phyloP scores from a whole-genome alignment of 441 rosid species.

The Erysimum cheiri region DNA sequence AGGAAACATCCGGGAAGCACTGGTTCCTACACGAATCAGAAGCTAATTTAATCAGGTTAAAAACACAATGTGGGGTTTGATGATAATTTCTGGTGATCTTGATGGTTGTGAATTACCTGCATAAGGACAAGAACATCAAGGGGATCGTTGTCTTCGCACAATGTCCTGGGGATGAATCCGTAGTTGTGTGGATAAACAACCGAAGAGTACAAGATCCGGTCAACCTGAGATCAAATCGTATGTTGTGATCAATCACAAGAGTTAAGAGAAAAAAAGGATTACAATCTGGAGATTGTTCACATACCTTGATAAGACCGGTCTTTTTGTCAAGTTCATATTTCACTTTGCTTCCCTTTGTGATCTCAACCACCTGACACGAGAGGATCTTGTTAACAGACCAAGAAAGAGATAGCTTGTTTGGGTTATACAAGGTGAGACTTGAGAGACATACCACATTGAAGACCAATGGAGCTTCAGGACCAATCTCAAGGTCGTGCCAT shows the following conservation, averaged over 20 bases:
- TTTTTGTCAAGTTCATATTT: conserved; percentile 96
- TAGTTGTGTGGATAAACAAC: conserved; percentile 98
- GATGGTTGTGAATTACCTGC: conserved; percentile 62
- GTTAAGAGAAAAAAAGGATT: conserved; percentile 1
- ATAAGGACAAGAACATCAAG: conserved; percentile 87
- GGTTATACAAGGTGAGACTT: neutral
- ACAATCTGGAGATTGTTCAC: neutral
- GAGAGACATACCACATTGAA: conserved; percentile 80
- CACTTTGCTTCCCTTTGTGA: conserved; percentile 92
- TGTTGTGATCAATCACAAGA: conserved; percentile 24
- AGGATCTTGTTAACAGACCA: conserved; percentile 1
- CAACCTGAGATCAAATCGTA: conserved; percentile 61
- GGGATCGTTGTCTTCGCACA: conserved; percentile 97
- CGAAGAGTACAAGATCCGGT: conserved; percentile 82
- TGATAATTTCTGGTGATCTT: neutral
- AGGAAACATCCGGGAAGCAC: conserved; percentile 96
- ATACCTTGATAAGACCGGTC: conserved; percentile 90
- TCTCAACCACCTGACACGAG: conserved; percentile 74
- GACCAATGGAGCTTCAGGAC: conserved; percentile 88
- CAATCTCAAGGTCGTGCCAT: conserved; percentile 99
- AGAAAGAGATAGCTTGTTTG: neutral
- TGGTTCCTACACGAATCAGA: conserved; percentile 64
- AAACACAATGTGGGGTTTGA: neutral
- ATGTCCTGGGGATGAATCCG: conserved; percentile 89
- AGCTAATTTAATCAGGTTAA: neutral